Evolutionary conservation across 306 rosid species (phyloP).

Genomic region (Fragaria nilgerrensis): DNA sequence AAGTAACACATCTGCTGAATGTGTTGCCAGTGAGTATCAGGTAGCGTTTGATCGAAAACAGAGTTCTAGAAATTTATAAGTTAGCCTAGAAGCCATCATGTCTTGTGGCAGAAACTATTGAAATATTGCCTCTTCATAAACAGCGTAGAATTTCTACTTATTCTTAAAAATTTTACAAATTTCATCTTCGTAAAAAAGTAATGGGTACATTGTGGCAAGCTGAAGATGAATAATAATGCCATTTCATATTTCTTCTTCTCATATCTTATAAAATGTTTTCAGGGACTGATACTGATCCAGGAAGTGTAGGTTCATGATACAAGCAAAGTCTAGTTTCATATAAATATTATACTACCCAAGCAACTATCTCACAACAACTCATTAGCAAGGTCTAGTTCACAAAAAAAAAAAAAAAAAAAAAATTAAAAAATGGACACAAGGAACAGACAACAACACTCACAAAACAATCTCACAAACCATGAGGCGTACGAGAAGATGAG

Average conservation of each 20-base stretch:
- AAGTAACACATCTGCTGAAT: not conserved
- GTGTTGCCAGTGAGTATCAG: not conserved
- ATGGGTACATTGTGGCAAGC: not conserved
- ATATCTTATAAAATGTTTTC: not conserved
- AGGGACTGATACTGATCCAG: not conserved
- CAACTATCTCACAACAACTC: conserved; percentile 28
- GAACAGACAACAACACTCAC: conserved; percentile 26
- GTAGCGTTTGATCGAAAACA: not conserved
- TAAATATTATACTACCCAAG: conserved; percentile 29
- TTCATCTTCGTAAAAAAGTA: not conserved
- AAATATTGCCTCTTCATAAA: not conserved
- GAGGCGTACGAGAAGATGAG: conserved; percentile 24
- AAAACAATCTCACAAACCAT: conserved; percentile 12
- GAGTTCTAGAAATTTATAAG: no score
- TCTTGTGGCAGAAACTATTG: not conserved
- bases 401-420: not conserved
- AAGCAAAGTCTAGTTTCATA: not conserved
- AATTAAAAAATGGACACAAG: conserved; percentile 24
- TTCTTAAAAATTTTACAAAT: not conserved
- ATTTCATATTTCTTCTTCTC: not conserved
- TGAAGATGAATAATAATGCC: not conserved
- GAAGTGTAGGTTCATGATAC: not conserved
- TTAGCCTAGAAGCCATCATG: not conserved
- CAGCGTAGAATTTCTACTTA: not conserved
- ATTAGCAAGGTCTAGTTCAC: conserved; percentile 15